Evolutionary conservation across 441 rosid species (phyloP).

Genomic region (Populus trichocarpa): DNA sequence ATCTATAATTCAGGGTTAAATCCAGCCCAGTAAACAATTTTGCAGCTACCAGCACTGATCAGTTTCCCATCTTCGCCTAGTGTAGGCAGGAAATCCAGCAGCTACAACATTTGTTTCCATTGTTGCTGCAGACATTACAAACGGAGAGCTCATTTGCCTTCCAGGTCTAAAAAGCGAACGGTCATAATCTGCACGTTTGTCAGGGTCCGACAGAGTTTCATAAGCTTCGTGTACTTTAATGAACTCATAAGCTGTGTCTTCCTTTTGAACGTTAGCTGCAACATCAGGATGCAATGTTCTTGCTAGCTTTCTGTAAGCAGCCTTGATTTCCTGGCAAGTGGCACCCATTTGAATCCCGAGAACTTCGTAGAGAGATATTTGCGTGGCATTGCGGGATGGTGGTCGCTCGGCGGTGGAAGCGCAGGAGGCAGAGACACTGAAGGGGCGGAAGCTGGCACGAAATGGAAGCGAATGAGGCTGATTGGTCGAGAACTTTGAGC

Average conservation of each 20-base stretch:
- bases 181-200: slow-evolving; percentile 29
- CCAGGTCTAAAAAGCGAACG: slow-evolving; percentile 23
- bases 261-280: slow-evolving; percentile 21
- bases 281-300: slow-evolving; percentile 65
- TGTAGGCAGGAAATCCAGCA: slow-evolving; percentile 30
- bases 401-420: slow-evolving; percentile 40
- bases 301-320: slow-evolving; percentile 60
- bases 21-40: background rate
- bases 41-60: background rate
- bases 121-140: slow-evolving; percentile 22
- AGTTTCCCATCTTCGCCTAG: slow-evolving; percentile 52
- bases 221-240: slow-evolving; percentile 27
- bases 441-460: slow-evolving; percentile 29
- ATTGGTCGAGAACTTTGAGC: slow-evolving; percentile 11
- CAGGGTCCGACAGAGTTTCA: slow-evolving; percentile 29
- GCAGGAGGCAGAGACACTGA: slow-evolving; percentile 35
- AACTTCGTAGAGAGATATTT: slow-evolving; percentile 39
- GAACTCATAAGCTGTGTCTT: slow-evolving; percentile 31
- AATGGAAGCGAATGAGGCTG: slow-evolving; percentile 4
- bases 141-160: slow-evolving; percentile 21
- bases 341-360: slow-evolving; percentile 56
- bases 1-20: background rate
- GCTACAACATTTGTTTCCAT: slow-evolving; percentile 4
- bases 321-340: slow-evolving; percentile 52
- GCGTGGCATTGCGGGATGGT: background rate